phyloP scores from a whole-genome alignment of 495 filamentous ascomycete genomes.

The Immersiella caudata region DNA sequence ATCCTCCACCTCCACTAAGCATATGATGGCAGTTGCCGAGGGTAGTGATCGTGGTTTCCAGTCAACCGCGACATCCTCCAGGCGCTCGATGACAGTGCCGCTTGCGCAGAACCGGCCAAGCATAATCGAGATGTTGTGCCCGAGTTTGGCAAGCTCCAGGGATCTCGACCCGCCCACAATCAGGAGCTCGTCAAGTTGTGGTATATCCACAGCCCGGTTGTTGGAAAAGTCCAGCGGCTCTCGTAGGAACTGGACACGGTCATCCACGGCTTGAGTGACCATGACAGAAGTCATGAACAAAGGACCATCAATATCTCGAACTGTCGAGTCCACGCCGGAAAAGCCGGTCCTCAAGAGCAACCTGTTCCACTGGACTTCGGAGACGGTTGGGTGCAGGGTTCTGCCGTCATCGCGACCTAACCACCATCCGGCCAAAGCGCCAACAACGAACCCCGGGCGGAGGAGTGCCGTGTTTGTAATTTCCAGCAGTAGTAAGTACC shows the following conservation, averaged over 20 bases:
- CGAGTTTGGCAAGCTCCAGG: constrained; percentile 1
- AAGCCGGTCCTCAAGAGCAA: background rate
- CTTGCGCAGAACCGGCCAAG: background rate
- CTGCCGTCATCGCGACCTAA: constrained; percentile 1
- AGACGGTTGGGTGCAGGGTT: background rate
- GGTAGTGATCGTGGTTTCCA: no score
- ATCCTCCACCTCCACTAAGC: no score
- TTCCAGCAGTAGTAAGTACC: constrained; percentile 40
- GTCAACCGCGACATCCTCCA: no score
- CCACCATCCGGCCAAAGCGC: constrained; percentile 9
- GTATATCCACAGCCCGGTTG: background rate
- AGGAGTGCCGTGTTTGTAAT: constrained; percentile 24
- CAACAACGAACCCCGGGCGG: background rate
- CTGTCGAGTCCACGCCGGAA: constrained; percentile 1
- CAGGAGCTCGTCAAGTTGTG: constrained; percentile 5
- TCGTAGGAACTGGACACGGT: background rate
- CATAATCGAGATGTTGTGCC: background rate
- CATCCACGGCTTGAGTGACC: constrained; percentile 13
- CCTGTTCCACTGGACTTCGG: background rate
- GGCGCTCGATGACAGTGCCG: no score
- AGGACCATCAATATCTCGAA: no score
- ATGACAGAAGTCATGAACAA: background rate
- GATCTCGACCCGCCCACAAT: constrained; percentile 6
- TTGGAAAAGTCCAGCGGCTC: background rate
- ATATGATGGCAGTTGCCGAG: no score